These are phyloP conservation scores for carrot (Daucus carota) DNA, from an alignment of 129 eudicot genomes.

Conservation along the genomic window DNA sequence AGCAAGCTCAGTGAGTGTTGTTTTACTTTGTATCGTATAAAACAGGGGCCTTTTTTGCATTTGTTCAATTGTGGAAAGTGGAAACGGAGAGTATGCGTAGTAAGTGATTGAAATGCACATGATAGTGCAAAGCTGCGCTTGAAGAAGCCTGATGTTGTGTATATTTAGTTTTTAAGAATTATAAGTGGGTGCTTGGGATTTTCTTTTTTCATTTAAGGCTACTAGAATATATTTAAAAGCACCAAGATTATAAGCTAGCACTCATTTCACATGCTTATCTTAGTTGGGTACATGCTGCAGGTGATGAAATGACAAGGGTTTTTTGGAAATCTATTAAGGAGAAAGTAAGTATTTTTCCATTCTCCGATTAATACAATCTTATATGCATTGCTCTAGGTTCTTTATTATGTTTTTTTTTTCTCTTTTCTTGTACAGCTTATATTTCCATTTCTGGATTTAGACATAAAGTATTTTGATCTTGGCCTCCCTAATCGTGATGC, in stretches of 20 bases:
- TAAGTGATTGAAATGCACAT: not conserved
- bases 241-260: not conserved
- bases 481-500: conserved; percentile 16
- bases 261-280: not conserved
- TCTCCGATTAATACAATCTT: not conserved
- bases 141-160: too few relatives aligned
- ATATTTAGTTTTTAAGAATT: not conserved
- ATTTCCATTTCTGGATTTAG: conserved; percentile 12
- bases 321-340: conserved; percentile 61
- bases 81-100: not conserved
- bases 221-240: not conserved
- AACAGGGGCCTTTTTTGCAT: not conserved
- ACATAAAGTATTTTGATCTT: conserved; percentile 15
- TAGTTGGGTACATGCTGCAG: conserved; percentile 28
- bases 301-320: conserved; percentile 95
- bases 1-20: not conserved
- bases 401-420: not conserved
- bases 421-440: conserved; percentile 1
- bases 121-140: not conserved
- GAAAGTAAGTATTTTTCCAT: not conserved
- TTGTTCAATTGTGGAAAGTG: not conserved
- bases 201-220: not conserved
- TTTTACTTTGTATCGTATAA: not conserved
- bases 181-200: not conserved
- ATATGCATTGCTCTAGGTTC: not conserved